Evolutionary conservation across 2,329 filamentous ascomycete genomes (phyloP).

Genomic region (Fusarium clavum): DNA sequence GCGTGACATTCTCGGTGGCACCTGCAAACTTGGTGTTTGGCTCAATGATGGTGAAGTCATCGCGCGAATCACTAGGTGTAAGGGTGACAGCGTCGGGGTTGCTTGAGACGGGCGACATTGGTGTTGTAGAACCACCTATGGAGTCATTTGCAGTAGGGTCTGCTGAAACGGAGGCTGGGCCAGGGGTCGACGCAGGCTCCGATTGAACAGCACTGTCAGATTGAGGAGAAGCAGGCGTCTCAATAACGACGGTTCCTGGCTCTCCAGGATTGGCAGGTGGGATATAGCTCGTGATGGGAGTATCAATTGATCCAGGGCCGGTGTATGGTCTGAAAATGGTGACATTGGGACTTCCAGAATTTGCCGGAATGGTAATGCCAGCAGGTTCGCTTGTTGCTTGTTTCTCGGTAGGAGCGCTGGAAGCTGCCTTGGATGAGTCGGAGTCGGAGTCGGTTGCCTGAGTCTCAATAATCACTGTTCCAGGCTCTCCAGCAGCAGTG

Average conservation of each 20-base stretch:
- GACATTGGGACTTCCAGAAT: constrained; percentile 2
- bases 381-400: background rate
- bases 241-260: constrained; percentile 14
- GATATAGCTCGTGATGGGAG: constrained; percentile 3
- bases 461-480: constrained; percentile 21
- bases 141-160: background rate
- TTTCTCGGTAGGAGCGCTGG: background rate
- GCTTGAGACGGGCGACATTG: constrained; percentile 1
- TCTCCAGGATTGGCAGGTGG: background rate
- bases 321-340: background rate
- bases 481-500: constrained; percentile 11
- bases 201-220: background rate
- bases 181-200: background rate
- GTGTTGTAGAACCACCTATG: background rate
- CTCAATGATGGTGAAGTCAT: constrained; percentile 30
- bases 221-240: background rate
- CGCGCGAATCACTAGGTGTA: constrained; percentile 19
- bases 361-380: constrained; percentile 9
- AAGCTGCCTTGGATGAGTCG: background rate
- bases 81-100: constrained; percentile 27
- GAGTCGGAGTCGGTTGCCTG: background rate
- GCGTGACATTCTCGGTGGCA: constrained; percentile 31
- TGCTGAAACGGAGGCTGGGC: constrained; percentile 13
- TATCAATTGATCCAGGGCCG: constrained; percentile 2
- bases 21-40: constrained; percentile 31